Evolutionary conservation across 768 basidiomycete genomes (phyloP).

Genomic region (Suillus subaureus): DNA sequence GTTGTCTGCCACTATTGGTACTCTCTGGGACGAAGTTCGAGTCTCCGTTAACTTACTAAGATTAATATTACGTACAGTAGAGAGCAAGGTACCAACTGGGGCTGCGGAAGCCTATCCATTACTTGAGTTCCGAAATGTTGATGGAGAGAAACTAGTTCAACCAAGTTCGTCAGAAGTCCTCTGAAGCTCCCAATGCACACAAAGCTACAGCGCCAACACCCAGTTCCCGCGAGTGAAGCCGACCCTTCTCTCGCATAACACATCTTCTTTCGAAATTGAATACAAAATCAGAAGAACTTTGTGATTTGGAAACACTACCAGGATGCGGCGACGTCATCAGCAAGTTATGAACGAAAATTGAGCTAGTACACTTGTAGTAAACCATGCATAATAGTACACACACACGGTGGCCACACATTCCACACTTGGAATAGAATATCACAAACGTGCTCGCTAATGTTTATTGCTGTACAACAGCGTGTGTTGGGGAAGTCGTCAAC

Average conservation of each 20-base stretch:
- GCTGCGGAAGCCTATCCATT: not conserved
- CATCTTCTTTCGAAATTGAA: not conserved
- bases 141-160: not conserved
- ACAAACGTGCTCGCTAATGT: not conserved
- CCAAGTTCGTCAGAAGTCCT: not conserved
- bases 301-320: not conserved
- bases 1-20: not conserved
- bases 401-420: not conserved
- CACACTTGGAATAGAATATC: not conserved
- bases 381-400: not conserved
- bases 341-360: not conserved
- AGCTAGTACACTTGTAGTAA: constrained; percentile 1
- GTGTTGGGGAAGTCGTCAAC: not conserved
- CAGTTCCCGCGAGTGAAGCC: not conserved
- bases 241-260: not conserved
- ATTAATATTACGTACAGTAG: too few relatives aligned
- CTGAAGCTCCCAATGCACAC: not conserved
- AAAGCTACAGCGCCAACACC: not conserved
- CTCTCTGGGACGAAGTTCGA: not conserved
- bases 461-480: not conserved
- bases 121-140: not conserved
- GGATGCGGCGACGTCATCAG: not conserved
- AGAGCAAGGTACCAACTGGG: too few relatives aligned
- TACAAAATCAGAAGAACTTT: not conserved
- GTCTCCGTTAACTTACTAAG: not conserved